Conservation (phyloP, 139 green algal species). For the Prasinococcaceae sp. region DNA sequence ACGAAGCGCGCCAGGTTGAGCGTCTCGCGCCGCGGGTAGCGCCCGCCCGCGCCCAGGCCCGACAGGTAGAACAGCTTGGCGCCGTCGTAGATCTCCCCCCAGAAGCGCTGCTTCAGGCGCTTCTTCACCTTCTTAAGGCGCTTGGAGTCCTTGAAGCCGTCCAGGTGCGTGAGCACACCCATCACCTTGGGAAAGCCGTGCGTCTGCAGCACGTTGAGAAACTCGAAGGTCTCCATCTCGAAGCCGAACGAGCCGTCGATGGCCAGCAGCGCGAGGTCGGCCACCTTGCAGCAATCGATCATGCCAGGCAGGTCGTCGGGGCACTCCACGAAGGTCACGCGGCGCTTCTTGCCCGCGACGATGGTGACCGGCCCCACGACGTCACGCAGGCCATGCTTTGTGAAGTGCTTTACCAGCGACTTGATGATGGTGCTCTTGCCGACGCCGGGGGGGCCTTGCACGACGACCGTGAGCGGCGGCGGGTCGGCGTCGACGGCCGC, state of each 20-base stretch:
- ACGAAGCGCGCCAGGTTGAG: conserved; percentile 93
- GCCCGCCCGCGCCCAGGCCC: conserved; percentile 44
- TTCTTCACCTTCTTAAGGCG: conserved; percentile 89
- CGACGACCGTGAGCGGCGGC: conserved; percentile 82
- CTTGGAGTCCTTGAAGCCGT: conserved; percentile 70
- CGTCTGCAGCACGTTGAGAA: conserved; percentile 85
- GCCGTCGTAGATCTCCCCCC: conserved; percentile 92
- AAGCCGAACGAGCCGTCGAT: conserved; percentile 90
- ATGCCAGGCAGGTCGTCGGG: conserved; percentile 67
- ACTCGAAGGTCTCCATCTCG: conserved; percentile 99
- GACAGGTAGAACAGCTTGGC: conserved; percentile 97
- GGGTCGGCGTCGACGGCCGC: conserved; percentile 50
- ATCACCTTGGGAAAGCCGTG: conserved; percentile 96
- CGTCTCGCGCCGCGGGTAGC: conserved; percentile 70
- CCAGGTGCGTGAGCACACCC: conserved; percentile 96
- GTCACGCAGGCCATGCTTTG: conserved; percentile 67
- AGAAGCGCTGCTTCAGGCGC: conserved; percentile 83
- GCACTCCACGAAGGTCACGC: conserved; percentile 91
- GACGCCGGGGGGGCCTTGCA: conserved; percentile 73
- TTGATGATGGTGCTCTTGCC: conserved; percentile 90
- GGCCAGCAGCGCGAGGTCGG: conserved; percentile 91
- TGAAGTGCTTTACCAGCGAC: conserved; percentile 91
- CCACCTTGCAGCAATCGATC: conserved; percentile 90
- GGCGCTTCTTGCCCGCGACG: conserved; percentile 74
- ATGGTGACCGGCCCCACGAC: conserved; percentile 84